Percentiles rank a stretch among this genome's conserved stretches.
These are phyloP conservation scores for Citrus trifoliata DNA, from an alignment of 345 rosid genomes.

Conservation along the genomic window DNA sequence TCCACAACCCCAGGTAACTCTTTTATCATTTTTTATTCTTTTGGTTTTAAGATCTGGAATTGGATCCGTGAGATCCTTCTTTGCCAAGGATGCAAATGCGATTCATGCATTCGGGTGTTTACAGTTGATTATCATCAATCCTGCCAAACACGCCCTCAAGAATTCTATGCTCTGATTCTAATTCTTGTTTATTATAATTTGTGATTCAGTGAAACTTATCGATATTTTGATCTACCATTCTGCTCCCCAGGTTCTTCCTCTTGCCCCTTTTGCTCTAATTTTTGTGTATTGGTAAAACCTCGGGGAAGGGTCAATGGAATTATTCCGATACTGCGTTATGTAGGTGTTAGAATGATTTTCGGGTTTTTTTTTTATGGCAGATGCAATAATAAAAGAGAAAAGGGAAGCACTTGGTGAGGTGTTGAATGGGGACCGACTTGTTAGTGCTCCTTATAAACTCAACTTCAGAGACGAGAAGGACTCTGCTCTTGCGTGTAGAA, in stretches of 20 bases:
- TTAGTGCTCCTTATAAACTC: constrained; percentile 81
- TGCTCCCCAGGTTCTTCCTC: constrained; percentile 37
- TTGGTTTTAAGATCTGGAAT: neutral
- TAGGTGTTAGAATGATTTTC: neutral
- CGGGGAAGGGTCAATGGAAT: neutral
- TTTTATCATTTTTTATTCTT: neutral
- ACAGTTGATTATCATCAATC: neutral
- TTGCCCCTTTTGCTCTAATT: neutral
- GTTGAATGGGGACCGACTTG: constrained; percentile 81
- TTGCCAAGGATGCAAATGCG: neutral
- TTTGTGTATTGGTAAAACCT: neutral
- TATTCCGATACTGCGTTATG: neutral
- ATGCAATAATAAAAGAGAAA: constrained; percentile 59
- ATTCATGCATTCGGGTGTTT: neutral
- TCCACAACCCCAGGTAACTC: constrained; percentile 37
- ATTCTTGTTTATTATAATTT: neutral
- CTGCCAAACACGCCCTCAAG: neutral
- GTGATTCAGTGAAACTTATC: constrained; percentile 46
- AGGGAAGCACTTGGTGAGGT: constrained; percentile 92
- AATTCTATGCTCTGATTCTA: neutral
- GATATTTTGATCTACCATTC: constrained; percentile 58
- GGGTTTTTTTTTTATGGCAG: constrained; percentile 24
- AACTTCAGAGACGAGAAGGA: constrained; percentile 68
- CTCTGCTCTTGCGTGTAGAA: constrained; percentile 58
- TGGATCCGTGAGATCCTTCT: neutral